phyloP scores from a whole-genome alignment of 768 basidiomycete species.

The Termitomyces titanicus region DNA sequence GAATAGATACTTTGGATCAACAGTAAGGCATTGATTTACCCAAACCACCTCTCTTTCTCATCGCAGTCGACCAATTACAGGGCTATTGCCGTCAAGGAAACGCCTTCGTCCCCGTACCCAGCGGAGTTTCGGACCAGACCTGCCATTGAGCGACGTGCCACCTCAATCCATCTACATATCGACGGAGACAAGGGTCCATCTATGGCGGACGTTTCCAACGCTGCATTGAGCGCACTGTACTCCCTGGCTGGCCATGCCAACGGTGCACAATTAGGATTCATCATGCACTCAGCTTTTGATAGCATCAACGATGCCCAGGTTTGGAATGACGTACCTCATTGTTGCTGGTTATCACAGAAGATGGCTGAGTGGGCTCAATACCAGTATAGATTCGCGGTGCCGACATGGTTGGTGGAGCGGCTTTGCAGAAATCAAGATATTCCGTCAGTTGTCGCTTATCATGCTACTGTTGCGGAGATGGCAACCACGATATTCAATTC shows the following conservation, averaged over 20 bases:
- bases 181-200: slow-evolving; percentile 87
- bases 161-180: slow-evolving; percentile 84
- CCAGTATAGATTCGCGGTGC: slow-evolving; percentile 89
- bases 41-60: slow-evolving; percentile 5
- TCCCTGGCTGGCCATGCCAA: slow-evolving; percentile 74
- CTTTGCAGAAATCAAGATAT: slow-evolving; percentile 62
- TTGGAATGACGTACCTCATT: slow-evolving; percentile 71
- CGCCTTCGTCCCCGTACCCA: slow-evolving; percentile 73
- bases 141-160: slow-evolving; percentile 74
- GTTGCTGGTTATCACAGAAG: slow-evolving; percentile 77
- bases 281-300: slow-evolving; percentile 72
- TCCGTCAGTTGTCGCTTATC: slow-evolving; percentile 42
- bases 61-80: slow-evolving; percentile 29
- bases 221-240: slow-evolving; percentile 68
- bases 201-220: slow-evolving; percentile 66
- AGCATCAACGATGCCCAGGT: slow-evolving; percentile 56
- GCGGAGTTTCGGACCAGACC: slow-evolving; percentile 83
- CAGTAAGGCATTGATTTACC: slow-evolving; percentile 48
- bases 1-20: slow-evolving; percentile 54
- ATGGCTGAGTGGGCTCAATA: slow-evolving; percentile 88
- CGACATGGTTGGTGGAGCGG: slow-evolving; percentile 78
- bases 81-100: slow-evolving; percentile 58
- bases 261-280: slow-evolving; percentile 64
- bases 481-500: slow-evolving; percentile 80
- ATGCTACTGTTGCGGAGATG: slow-evolving; percentile 70